Conservation (phyloP, 2,329 filamentous ascomycete species). For the Colletotrichum sublineola region DNA sequence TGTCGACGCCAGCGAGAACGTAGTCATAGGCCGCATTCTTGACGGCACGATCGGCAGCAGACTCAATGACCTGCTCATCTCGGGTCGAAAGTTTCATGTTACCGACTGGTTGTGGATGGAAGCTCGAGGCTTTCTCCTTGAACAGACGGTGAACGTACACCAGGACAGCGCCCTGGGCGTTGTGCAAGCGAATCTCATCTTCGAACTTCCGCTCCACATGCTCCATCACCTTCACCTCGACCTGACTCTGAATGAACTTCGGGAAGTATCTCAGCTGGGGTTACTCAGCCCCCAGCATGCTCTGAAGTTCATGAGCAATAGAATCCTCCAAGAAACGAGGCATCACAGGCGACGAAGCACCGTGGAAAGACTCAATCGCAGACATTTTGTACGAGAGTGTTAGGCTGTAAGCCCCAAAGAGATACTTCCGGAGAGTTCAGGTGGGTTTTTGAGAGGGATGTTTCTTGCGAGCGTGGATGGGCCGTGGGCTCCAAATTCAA, state of each 20-base stretch:
- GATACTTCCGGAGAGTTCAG: too few relatives aligned
- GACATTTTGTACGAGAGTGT: too few relatives aligned
- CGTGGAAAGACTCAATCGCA: neutral
- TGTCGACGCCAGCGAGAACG: neutral
- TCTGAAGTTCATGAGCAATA: neutral
- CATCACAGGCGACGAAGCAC: neutral
- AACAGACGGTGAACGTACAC: neutral
- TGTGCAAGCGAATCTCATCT: neutral
- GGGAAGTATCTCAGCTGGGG: neutral
- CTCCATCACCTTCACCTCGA: neutral
- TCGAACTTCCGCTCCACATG: neutral
- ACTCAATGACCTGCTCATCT: neutral
- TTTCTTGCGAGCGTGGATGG: too few relatives aligned
- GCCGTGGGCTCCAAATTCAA: too few relatives aligned
- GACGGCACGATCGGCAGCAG: neutral
- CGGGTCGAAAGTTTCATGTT: too few relatives aligned
- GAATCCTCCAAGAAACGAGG: neutral
- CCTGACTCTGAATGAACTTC: neutral
- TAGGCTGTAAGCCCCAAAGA: too few relatives aligned
- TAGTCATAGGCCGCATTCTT: neutral
- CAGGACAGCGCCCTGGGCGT: neutral
- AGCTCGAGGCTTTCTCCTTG: too few relatives aligned
- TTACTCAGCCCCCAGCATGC: neutral
- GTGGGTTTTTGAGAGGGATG: too few relatives aligned
- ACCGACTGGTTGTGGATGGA: too few relatives aligned